Base-by-base conservation (phyloP, 2,329 filamentous ascomycete genomes). In the Trichoderma aggressivum region DNA sequence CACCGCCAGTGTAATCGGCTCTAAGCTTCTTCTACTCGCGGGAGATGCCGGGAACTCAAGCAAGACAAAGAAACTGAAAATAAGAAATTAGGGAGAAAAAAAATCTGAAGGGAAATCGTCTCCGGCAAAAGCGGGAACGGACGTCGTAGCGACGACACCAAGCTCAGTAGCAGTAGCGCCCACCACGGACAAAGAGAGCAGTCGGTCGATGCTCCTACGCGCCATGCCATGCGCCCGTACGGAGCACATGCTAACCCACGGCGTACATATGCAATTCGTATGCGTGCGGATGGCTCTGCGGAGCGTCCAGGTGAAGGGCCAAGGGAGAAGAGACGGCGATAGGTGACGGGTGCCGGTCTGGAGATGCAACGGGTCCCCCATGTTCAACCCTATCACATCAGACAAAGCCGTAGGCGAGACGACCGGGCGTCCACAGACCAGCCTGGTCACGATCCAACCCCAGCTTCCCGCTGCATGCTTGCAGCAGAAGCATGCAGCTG, bases 401-500 rank as follows among this genome's bases (percentile, higher is more conserved):
- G 47, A 56, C 59, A 70, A 70, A 70, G 28, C 10, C 69, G 62
- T 55, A 30, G 34, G 64, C 32, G 24, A 32, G 36, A 43, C 30
- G 32, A 24, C 62, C 55, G 43, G 43, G 47, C 55, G 39, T 71
- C 70, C 70, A 71, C 47, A 43, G 58, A 47, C 56, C 26, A 47
- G 56, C 39, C 24, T 62, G 55, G 58, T 55, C 26, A 64, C 55
- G 62, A 71, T 65, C 70, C 24, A 69, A 61, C 65, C 65, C 65
- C 56, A 60, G 60, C 70, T 56, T 67, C 70, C 70, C 70, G 70
- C 62, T 34, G 63, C 63, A 67, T 67, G 62, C 58, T n/a, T 71
- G 70, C 70, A 71, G 63, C 70, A 71, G 53, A 58, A 64, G 63
- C 70, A 71, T 71, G 70, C 70, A 67, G 70, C 63, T 58, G 34